phyloP scores from a whole-genome alignment of 23 red algal genomes.

The Cyanidiococcus yangmingshanensis region DNA sequence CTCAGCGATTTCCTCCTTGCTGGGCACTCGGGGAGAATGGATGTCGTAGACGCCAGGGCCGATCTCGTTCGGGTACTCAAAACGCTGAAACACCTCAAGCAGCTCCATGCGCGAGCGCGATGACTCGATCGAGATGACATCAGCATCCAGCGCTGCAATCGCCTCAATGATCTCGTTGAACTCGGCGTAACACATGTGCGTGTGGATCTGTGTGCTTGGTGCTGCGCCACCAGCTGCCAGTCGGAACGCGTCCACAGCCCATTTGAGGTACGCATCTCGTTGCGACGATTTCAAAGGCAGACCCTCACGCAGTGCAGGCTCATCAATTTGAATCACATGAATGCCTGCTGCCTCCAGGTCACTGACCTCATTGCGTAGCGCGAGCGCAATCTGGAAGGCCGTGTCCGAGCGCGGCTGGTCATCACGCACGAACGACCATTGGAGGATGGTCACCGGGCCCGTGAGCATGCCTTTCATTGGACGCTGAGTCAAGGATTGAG shows the following conservation, averaged over 20 bases:
- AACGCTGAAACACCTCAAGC: constrained; percentile 41
- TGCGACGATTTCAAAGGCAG: constrained; percentile 53
- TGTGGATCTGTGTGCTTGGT: constrained; percentile 55
- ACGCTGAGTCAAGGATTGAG: constrained; percentile 51
- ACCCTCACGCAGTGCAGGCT: constrained; percentile 80
- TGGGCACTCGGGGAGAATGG: constrained; percentile 63
- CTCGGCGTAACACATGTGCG: constrained; percentile 85
- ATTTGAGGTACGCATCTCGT: constrained; percentile 57
- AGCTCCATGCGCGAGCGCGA: constrained; percentile 59
- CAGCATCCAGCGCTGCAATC: constrained; percentile 68
- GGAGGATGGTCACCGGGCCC: constrained; percentile 63
- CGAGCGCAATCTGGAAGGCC: constrained; percentile 65
- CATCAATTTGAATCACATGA: constrained; percentile 74
- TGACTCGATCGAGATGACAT: constrained; percentile 78
- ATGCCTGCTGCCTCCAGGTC: constrained; percentile 67
- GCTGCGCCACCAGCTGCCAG: constrained; percentile 48
- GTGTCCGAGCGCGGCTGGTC: constrained; percentile 60
- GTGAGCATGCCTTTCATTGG: constrained; percentile 96
- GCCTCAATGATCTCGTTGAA: constrained; percentile 76
- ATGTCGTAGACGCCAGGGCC: constrained; percentile 88
- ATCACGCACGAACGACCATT: constrained; percentile 85
- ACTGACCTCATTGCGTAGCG: constrained; percentile 61
- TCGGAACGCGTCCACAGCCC: constrained; percentile 71
- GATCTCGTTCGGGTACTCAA: constrained; percentile 66
- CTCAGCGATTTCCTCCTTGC: constrained; percentile 30